phyloP scores from a whole-genome alignment of 2,329 filamentous ascomycete species.

The Penicillium sp. region DNA sequence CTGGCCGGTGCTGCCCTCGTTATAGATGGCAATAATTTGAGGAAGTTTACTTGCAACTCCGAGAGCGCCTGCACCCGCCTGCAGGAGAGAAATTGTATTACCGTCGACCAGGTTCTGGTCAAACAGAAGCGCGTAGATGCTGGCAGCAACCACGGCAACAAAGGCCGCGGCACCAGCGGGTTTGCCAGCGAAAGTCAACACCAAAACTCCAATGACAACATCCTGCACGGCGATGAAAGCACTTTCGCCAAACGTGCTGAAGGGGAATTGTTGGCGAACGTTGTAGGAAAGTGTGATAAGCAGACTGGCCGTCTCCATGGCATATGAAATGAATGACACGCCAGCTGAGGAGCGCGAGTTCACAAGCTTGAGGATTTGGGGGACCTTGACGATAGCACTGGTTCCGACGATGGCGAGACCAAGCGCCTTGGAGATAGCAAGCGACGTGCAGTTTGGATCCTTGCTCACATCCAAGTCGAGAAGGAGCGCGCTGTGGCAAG shows the following conservation, averaged over 20 bases:
- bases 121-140: constrained; percentile 66
- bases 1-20: constrained; percentile 85
- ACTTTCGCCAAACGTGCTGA: constrained; percentile 95
- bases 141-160: constrained; percentile 69
- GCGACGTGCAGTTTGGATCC: constrained; percentile 75
- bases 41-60: constrained; percentile 88
- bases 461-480: constrained; percentile 74
- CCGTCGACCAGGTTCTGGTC: constrained; percentile 60
- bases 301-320: constrained; percentile 84
- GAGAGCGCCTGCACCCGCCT: constrained; percentile 77
- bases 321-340: constrained; percentile 83
- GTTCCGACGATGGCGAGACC: constrained; percentile 91
- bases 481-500: constrained; percentile 82
- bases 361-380: constrained; percentile 91
- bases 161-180: constrained; percentile 68
- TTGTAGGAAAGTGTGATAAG: constrained; percentile 92
- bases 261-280: constrained; percentile 83
- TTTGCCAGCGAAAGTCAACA: constrained; percentile 76
- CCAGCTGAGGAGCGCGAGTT: constrained; percentile 75
- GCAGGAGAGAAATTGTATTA: constrained; percentile 66
- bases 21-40: constrained; percentile 83
- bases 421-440: constrained; percentile 86
- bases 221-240: constrained; percentile 90
- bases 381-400: constrained; percentile 89
- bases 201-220: constrained; percentile 78